Evolutionary conservation across 495 filamentous ascomycete genomes (phyloP).

Genomic region (Xylaria curta): DNA sequence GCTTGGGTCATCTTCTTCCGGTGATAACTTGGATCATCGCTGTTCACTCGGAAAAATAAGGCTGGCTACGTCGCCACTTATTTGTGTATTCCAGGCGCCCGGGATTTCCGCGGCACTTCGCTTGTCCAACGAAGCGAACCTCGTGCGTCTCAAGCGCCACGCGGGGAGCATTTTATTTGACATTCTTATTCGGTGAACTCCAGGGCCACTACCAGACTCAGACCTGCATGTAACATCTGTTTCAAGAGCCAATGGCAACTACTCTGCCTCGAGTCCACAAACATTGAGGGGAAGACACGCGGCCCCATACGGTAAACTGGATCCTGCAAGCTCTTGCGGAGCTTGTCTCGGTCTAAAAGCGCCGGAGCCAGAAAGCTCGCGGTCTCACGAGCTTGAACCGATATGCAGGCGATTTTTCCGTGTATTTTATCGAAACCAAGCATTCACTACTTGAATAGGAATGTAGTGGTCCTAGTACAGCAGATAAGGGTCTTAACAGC

Average conservation of each 20-base stretch:
- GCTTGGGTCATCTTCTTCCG: constrained; percentile 36
- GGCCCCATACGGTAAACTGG: neutral
- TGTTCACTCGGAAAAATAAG: neutral
- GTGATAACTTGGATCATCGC: neutral
- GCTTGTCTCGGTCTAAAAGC: neutral
- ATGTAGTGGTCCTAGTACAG: constrained; percentile 4
- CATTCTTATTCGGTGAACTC: neutral
- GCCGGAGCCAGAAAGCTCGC: neutral
- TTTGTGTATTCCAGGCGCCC: constrained; percentile 14
- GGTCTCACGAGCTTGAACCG: neutral
- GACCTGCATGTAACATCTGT: neutral
- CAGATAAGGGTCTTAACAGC: neutral
- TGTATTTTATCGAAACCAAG: neutral
- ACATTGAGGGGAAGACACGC: constrained; percentile 9
- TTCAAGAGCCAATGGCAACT: neutral
- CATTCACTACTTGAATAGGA: constrained; percentile 12
- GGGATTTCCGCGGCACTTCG: neutral
- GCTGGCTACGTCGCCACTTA: neutral
- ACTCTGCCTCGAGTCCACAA: neutral
- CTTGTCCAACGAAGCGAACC: neutral
- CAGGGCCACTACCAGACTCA: neutral
- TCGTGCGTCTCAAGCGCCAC: constrained; percentile 6
- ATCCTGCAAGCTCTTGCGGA: neutral
- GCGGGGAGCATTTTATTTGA: constrained; percentile 13
- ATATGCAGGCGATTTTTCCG: neutral